These are phyloP conservation scores for Erodium trifolium DNA, from an alignment of 441 rosid species.

Conservation along the genomic window DNA sequence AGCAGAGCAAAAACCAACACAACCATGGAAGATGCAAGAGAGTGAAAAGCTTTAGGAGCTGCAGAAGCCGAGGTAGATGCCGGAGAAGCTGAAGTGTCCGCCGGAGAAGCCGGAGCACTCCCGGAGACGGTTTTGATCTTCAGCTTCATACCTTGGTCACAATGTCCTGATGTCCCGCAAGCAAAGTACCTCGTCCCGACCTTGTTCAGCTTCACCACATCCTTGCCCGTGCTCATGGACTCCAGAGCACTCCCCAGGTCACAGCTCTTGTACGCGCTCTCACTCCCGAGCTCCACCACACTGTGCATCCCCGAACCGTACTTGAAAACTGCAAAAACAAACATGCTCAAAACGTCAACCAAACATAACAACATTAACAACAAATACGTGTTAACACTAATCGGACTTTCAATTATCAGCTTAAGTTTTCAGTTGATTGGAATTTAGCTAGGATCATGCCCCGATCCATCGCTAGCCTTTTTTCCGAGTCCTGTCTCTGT, in stretches of 20 bases:
- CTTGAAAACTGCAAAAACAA: constrained; percentile 52
- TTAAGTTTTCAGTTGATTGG: too few species aligned
- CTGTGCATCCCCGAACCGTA: constrained; percentile 72
- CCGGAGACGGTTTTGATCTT: constrained; percentile 51
- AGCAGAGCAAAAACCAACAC: constrained; percentile 18
- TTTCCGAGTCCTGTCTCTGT: too few species aligned
- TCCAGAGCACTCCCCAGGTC: constrained; percentile 53
- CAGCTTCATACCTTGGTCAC: constrained; percentile 79
- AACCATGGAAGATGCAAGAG: constrained; percentile 13
- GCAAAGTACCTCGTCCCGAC: constrained; percentile 71
- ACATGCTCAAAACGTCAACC: background rate
- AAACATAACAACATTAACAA: background rate
- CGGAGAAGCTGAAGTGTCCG: constrained; percentile 1
- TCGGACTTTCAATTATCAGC: too few species aligned
- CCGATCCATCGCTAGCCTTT: too few species aligned
- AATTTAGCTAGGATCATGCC: too few species aligned
- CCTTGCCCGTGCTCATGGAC: constrained; percentile 59
- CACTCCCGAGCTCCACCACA: constrained; percentile 62
- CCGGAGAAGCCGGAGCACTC: constrained; percentile 42
- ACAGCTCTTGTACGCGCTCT: constrained; percentile 69
- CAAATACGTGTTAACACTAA: too few species aligned
- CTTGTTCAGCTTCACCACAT: constrained; percentile 56
- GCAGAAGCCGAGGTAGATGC: constrained; percentile 14
- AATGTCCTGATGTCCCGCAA: constrained; percentile 80
- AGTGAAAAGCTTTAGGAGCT: constrained; percentile 17